Evolutionary conservation across 768 basidiomycete species (phyloP).

Genomic region (Phanerodontia chrysosporium): DNA sequence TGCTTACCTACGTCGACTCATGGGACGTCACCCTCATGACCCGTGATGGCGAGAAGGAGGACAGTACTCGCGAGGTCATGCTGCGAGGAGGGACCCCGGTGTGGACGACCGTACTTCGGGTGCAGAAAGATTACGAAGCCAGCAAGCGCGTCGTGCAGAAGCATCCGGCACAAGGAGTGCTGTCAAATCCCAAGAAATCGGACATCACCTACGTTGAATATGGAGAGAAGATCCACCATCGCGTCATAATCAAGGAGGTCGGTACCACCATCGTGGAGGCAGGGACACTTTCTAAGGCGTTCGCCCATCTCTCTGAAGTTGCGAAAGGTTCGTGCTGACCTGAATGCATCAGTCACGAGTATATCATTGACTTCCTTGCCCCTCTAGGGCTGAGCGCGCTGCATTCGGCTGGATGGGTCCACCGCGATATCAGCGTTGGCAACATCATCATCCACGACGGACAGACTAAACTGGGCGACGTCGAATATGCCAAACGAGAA

Average conservation of each 20-base stretch:
- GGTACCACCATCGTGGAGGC: not conserved
- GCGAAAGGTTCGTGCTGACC: no score
- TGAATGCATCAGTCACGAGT: no score
- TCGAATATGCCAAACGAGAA: constrained; percentile 13
- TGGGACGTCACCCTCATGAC: no score
- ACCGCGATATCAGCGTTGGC: constrained; percentile 16
- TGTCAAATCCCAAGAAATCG: no score
- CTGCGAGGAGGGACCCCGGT: no score
- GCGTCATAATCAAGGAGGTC: not conserved
- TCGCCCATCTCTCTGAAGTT: not conserved
- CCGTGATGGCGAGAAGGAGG: no score
- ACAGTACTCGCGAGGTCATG: no score
- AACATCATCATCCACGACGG: constrained; percentile 11
- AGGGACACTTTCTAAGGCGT: not conserved
- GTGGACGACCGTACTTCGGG: no score
- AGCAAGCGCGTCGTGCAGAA: no score
- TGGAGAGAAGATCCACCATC: not conserved
- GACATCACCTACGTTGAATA: not conserved
- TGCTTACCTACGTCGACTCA: no score
- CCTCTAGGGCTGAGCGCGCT: constrained; percentile 7
- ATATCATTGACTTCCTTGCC: no score
- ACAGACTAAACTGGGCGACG: constrained; percentile 8
- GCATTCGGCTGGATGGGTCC: constrained; percentile 14
- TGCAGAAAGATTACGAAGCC: no score
- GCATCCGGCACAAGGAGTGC: not conserved